These are phyloP conservation scores for Ilyonectria robusta DNA, from an alignment of 2,329 filamentous ascomycete species.

Conservation along the genomic window DNA sequence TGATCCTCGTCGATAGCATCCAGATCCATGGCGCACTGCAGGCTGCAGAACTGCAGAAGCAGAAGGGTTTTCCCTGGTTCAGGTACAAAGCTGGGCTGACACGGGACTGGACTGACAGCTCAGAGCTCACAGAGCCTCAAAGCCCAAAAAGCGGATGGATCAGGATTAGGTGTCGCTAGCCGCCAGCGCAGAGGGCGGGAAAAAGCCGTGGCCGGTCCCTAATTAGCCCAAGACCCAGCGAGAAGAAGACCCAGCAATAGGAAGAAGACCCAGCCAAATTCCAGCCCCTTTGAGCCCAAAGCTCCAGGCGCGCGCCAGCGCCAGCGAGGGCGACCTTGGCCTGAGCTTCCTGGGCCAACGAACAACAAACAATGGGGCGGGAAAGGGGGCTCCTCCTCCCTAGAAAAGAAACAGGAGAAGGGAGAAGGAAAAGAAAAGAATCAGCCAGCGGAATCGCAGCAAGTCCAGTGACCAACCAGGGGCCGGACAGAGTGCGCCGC, in stretches of 20 bases:
- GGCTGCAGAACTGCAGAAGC: slow-evolving; percentile 27
- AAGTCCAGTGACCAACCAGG: slow-evolving; percentile 8
- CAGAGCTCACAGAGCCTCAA: slow-evolving; percentile 42
- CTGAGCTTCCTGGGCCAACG: slow-evolving; percentile 17
- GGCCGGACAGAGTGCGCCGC: no score
- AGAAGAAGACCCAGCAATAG: slow-evolving; percentile 26
- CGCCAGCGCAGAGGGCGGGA: slow-evolving; percentile 36
- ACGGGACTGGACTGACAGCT: slow-evolving; percentile 22
- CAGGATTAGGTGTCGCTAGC: slow-evolving; percentile 36
- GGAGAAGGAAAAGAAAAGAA: neutral
- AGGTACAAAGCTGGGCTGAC: slow-evolving; percentile 5
- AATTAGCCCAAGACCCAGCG: neutral
- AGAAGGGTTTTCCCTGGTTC: slow-evolving; percentile 21
- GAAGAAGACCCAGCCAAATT: neutral
- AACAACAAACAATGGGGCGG: slow-evolving; percentile 7
- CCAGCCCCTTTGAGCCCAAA: slow-evolving; percentile 32
- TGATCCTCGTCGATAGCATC: slow-evolving; percentile 46
- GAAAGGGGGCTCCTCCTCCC: neutral
- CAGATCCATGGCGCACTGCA: slow-evolving; percentile 41
- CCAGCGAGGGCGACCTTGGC: slow-evolving; percentile 19
- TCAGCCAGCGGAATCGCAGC: neutral
- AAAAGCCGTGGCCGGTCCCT: slow-evolving; percentile 4
- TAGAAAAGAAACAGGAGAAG: neutral
- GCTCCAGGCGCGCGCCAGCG: slow-evolving; percentile 31
- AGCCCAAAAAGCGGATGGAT: slow-evolving; percentile 28